A percentile compares a stretch with the other conserved stretches of the same genome.
Conservation (phyloP, 768 basidiomycete genomes). For the Phlebiopsis gigantea region DNA sequence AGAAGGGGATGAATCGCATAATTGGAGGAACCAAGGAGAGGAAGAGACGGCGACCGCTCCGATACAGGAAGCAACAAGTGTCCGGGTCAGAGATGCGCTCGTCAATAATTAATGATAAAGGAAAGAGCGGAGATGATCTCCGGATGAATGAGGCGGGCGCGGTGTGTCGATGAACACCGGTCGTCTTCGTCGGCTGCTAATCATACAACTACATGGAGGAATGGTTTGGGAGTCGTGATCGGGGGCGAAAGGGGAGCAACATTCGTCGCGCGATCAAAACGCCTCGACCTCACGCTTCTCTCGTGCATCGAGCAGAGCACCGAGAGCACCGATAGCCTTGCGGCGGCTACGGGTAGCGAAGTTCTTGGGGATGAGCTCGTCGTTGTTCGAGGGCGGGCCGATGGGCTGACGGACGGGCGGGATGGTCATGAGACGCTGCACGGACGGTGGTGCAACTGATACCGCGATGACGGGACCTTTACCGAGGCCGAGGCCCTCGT, state of each 20-base stretch:
- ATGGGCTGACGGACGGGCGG: conserved; percentile 77
- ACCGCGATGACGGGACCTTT: conserved; percentile 41
- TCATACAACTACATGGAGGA: conserved; percentile 14
- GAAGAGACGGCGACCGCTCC: conserved; percentile 16
- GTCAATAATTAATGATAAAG: conserved; percentile 15
- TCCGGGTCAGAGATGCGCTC: conserved; percentile 13
- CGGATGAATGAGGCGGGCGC: not conserved
- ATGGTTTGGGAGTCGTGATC: conserved; percentile 1
- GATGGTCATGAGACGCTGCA: conserved; percentile 54
- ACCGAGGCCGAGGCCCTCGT: conserved; percentile 85
- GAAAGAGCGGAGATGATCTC: conserved; percentile 16
- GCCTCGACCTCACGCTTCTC: conserved; percentile 77
- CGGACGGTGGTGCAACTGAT: conserved; percentile 31
- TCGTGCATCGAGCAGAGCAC: conserved; percentile 73
- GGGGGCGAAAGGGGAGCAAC: not conserved
- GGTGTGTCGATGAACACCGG: conserved; percentile 14
- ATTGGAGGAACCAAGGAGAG: conserved; percentile 6
- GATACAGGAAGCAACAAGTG: not conserved
- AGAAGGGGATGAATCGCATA: conserved; percentile 3
- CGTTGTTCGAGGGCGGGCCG: conserved; percentile 81
- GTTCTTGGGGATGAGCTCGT: conserved; percentile 84
- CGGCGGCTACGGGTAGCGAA: conserved; percentile 83
- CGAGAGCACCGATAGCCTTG: conserved; percentile 78
- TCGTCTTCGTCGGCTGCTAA: conserved; percentile 15
- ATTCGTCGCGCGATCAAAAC: conserved; percentile 32